Evolutionary conservation across 495 filamentous ascomycete species (phyloP).

Genomic region (Bathelium albidoporum): DNA sequence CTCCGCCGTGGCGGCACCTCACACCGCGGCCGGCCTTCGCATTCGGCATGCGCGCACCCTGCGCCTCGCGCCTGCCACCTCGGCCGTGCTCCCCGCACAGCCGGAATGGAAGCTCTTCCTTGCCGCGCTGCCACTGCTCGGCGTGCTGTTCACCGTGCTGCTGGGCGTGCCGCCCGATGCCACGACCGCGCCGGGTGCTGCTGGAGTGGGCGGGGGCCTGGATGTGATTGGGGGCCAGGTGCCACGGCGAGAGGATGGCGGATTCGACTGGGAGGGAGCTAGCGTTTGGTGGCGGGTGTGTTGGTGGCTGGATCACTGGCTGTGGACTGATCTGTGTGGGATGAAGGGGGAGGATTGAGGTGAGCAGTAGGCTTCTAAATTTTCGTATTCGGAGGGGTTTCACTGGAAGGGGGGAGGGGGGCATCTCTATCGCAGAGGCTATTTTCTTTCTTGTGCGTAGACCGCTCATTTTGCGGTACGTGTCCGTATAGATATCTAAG

Average conservation of each 20-base stretch:
- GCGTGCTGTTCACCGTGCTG: constrained; percentile 18
- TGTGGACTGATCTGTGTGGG: constrained; percentile 33
- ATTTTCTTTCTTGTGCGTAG: too few relatives aligned
- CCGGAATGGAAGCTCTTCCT: constrained; percentile 25
- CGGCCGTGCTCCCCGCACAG: constrained; percentile 28
- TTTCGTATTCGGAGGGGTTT: not conserved
- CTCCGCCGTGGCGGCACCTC: not conserved
- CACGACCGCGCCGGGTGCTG: constrained; percentile 8
- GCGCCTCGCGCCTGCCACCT: constrained; percentile 23
- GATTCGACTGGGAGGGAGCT: constrained; percentile 65
- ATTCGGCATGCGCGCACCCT: constrained; percentile 25
- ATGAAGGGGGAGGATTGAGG: constrained; percentile 27
- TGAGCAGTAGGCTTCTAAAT: too few relatives aligned
- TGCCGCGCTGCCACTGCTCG: constrained; percentile 18
- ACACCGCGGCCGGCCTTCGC: constrained; percentile 12
- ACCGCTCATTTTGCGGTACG: not conserved
- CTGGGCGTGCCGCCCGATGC: not conserved
- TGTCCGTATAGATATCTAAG: too few relatives aligned
- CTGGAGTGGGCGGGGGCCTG: constrained; percentile 41
- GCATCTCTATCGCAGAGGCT: not conserved
- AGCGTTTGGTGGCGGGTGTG: constrained; percentile 61
- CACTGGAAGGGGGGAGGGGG: not conserved
- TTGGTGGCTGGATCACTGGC: constrained; percentile 24
- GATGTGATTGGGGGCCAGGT: constrained; percentile 70
- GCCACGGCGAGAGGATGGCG: constrained; percentile 65